Evolutionary conservation across 75 land plant species (phyloP).

Genomic region (Sequoia sempervirens): DNA sequence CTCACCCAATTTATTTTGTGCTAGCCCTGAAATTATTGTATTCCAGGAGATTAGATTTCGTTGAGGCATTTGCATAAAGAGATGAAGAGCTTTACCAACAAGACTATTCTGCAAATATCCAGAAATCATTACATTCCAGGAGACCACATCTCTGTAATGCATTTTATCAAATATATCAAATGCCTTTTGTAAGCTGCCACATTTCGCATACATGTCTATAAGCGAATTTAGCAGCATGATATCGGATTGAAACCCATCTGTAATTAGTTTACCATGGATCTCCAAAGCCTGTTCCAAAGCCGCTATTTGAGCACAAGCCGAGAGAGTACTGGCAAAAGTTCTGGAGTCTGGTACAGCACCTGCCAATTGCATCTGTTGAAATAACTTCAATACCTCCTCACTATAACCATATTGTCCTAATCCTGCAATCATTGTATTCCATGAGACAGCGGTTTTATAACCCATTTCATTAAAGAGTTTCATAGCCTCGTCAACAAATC

Average conservation of each 20-base stretch:
- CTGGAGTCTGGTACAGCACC: not conserved
- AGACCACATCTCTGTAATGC: not conserved
- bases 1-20: constrained; percentile 15
- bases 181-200: not conserved
- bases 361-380: constrained; percentile 1
- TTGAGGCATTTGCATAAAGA: constrained; percentile 21
- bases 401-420: not conserved
- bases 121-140: constrained; percentile 12
- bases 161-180: not conserved
- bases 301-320: not conserved
- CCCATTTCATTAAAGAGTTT: not conserved
- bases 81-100: constrained; percentile 7
- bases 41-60: constrained; percentile 27
- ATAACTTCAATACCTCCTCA: not conserved
- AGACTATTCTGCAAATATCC: constrained; percentile 17
- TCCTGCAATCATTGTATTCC: constrained; percentile 6
- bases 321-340: constrained; percentile 6
- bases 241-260: not conserved
- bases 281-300: not conserved
- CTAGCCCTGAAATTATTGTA: constrained; percentile 41
- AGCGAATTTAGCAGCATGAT: not conserved
- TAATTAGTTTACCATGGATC: constrained; percentile 5
- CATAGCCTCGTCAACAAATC: not conserved
- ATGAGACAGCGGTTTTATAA: not conserved
- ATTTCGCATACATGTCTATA: constrained; percentile 4